Evolutionary conservation across 768 basidiomycete species (phyloP), one percentile per base, ranked within the genome.

Genomic region (Tubosaeta sp.): DNA sequence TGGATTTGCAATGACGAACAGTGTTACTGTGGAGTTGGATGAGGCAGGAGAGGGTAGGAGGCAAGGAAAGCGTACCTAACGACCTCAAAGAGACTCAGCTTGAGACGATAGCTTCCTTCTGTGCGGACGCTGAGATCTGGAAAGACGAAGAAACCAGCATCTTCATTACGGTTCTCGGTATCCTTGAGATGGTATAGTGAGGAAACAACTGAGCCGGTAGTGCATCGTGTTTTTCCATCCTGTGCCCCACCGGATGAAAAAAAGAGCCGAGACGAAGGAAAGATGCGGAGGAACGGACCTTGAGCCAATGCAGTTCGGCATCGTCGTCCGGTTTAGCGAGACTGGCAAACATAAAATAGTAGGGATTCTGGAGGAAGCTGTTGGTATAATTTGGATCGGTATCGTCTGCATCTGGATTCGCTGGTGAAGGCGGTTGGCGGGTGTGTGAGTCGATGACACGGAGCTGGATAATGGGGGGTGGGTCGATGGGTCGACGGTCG

Each of bases 101-200:
- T 86, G 36, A 78, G 68, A 42, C 68, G 76, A 62, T 94, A 98
- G 57, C 86, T 87, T 8, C 94, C 94, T 68, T 97, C 94, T 3
- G 90, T 92, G 53, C 92, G 75, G 6, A 97, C 91, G 53, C 87
- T 88, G 22, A 98, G 77, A 67, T 96, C 94, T 1, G 94, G 94
- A 60, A 98, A 98, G 29, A 96, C 93, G 63, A 98, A 98, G 73
- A 94, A 94, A 0, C 91, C 94, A 8, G 90, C 91, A 60, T 91
- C 89, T 65, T 74, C 64, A 54, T 76, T 76, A 47, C 73, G 71
- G 55, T 81, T 76, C 55, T 86, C 82, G 27, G 77, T 66, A 41
- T 84, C 90, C 64, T 94, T 95, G 49, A 96, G 77, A 63, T 95
- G 93, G 65, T 95, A 96, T 11, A 97, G 73, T 1, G 85, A 88